phyloP scores from a whole-genome alignment of 129 eudicot species.

The Cynara cardunculus region DNA sequence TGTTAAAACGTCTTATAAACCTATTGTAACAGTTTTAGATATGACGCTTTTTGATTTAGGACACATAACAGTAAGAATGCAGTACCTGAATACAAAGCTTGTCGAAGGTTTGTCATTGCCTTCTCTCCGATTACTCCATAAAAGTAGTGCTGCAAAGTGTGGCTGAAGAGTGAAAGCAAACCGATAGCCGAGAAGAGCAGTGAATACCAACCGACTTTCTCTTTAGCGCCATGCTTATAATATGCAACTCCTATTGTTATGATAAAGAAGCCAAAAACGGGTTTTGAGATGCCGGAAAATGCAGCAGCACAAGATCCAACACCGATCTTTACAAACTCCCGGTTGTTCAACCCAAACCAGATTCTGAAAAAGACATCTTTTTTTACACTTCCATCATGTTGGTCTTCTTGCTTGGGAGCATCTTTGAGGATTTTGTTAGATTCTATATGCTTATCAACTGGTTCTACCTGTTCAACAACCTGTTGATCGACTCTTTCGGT shows the following conservation, averaged over 20 bases:
- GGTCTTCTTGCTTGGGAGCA: conserved; percentile 34
- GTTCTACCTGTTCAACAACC: conserved; percentile 23
- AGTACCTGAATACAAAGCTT: conserved; percentile 72
- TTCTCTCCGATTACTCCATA: conserved; percentile 76
- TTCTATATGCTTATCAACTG: conserved; percentile 24
- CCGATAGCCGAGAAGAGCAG: conserved; percentile 58
- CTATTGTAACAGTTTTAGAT: no score
- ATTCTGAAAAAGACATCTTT: conserved; percentile 60
- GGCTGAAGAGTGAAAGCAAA: conserved; percentile 61
- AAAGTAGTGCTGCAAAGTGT: conserved; percentile 71
- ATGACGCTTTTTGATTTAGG: no score
- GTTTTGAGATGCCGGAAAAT: conserved; percentile 82
- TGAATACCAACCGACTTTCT: conserved; percentile 61
- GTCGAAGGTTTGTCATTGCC: conserved; percentile 75
- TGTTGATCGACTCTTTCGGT: conserved; percentile 24
- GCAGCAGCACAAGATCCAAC: conserved; percentile 77
- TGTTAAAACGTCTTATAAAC: no score
- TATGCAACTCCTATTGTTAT: conserved; percentile 84
- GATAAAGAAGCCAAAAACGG: conserved; percentile 74
- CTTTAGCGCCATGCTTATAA: conserved; percentile 41
- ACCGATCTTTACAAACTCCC: conserved; percentile 46
- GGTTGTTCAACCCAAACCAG: conserved; percentile 61
- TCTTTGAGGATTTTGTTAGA: conserved; percentile 15
- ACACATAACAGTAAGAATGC: no score
- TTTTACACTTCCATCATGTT: conserved; percentile 25